These are phyloP conservation scores for Lupinus albus DNA, from an alignment of 306 rosid species.

Conservation along the genomic window DNA sequence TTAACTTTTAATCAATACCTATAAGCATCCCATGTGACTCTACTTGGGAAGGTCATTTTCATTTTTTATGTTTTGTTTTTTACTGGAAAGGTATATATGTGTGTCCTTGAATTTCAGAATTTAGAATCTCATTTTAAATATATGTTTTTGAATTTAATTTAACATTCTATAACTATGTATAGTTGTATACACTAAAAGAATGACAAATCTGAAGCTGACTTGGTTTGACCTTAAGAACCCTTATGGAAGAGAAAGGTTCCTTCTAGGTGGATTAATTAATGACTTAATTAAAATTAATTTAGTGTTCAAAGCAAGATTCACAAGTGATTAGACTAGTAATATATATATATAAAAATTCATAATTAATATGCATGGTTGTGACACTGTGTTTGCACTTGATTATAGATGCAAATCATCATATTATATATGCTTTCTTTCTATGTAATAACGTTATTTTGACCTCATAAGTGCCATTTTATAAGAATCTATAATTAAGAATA, in stretches of 20 bases:
- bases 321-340: constrained; percentile 46
- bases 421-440: background rate
- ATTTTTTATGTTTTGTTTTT: background rate
- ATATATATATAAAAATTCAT: constrained; percentile 43
- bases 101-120: background rate
- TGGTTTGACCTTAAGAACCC: constrained; percentile 11
- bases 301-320: constrained; percentile 46
- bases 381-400: constrained; percentile 25
- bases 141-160: constrained; percentile 2
- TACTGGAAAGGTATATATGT: background rate
- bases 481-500: background rate
- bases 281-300: constrained; percentile 38
- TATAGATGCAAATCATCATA: constrained; percentile 29
- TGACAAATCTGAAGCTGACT: background rate
- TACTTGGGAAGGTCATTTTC: constrained; percentile 15
- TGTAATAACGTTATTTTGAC: constrained; percentile 22
- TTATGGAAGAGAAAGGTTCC: constrained; percentile 28
- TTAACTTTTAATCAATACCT: background rate
- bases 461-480: constrained; percentile 7
- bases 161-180: background rate
- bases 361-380: constrained; percentile 25
- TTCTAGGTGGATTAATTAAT: constrained; percentile 30
- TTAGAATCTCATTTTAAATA: constrained; percentile 34
- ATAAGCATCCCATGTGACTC: background rate
- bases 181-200: background rate